Evolutionary conservation across 1,284 basidiomycete species (phyloP), one percentile per base, ranked within the genome.

Genomic region (Austroboletus sp.): DNA sequence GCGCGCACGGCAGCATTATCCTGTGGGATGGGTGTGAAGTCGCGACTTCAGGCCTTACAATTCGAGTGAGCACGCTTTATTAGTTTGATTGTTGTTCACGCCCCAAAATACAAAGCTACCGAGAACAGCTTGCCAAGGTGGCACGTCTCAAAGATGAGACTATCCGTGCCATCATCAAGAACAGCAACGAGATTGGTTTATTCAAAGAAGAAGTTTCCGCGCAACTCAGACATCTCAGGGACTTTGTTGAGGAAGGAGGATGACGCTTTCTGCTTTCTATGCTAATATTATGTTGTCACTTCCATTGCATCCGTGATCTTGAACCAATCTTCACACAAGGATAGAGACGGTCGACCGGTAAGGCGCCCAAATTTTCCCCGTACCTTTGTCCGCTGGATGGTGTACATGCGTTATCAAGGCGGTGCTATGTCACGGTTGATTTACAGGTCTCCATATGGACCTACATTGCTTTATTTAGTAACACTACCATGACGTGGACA

Each of bases 151-250:
- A 78, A 53, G 84, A 89, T 46, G 85, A 87, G 53, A 85, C 82
- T 0, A 75, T 85, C 32, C 76, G 83, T 1, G 80, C 80, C n/a
- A 85, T 89, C 50, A 74, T 85, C 51, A 87, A 86, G 70, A 87
- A 81, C 62, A 82, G 81, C 57, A 82, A 82, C 51, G 85, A 89
- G 45, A 83, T 86, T 36, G 81, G 79, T 21, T 72, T 78, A 55
- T 87, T 88, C 70, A 87, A 87, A 65, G 77, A 81, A 48, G 80
- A 82, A 49, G 78, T 87, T 12, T 83, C 84, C 32, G 74, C 74
- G 46, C 78, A 81, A 53, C 69, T 89, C 29, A 72, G 75, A 54
- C 75, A 80, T 53, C 67, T 89, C 31, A 73, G 75, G 53, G 77
- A 80, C 48, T 81, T 80, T 58, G 80, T 82, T 8, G 82, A 85